Percentiles rank a stretch among this genome's conserved stretches.
Evolutionary conservation across 2,329 filamentous ascomycete genomes (phyloP).

Genomic region (Trichoderma sp.): DNA sequence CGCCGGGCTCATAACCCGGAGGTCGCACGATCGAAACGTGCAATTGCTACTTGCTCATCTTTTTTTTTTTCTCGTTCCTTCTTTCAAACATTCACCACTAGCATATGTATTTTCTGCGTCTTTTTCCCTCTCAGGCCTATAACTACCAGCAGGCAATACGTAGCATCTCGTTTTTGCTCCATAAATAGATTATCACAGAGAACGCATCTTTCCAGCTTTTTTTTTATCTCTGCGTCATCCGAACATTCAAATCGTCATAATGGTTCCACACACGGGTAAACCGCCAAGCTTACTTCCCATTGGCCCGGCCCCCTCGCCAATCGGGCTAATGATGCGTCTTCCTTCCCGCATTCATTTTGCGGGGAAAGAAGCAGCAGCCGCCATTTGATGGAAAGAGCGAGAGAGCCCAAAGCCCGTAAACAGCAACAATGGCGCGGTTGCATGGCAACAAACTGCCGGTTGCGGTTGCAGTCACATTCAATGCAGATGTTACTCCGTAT

Average conservation of each 20-base stretch:
- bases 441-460: background rate
- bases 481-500: background rate
- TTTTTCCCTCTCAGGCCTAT: no score
- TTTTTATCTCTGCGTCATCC: background rate
- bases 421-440: background rate
- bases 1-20: slow-evolving; percentile 26
- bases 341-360: slow-evolving; percentile 12
- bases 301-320: background rate
- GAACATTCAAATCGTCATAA: background rate
- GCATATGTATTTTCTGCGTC: no score
- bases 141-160: background rate
- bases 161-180: background rate
- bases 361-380: slow-evolving; percentile 9
- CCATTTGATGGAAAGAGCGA: background rate
- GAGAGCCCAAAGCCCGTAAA: background rate
- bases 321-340: background rate
- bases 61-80: slow-evolving; percentile 14
- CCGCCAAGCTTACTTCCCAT: background rate
- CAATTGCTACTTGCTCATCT: slow-evolving; percentile 8
- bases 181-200: background rate
- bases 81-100: background rate
- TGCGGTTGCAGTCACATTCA: slow-evolving; percentile 15
- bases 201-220: background rate
- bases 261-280: background rate
- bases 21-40: slow-evolving; percentile 26